A percentile compares a stretch with the other conserved stretches of the same genome.
Evolutionary conservation across 768 basidiomycete genomes (phyloP).

Genomic region (Termitomyces sp.): DNA sequence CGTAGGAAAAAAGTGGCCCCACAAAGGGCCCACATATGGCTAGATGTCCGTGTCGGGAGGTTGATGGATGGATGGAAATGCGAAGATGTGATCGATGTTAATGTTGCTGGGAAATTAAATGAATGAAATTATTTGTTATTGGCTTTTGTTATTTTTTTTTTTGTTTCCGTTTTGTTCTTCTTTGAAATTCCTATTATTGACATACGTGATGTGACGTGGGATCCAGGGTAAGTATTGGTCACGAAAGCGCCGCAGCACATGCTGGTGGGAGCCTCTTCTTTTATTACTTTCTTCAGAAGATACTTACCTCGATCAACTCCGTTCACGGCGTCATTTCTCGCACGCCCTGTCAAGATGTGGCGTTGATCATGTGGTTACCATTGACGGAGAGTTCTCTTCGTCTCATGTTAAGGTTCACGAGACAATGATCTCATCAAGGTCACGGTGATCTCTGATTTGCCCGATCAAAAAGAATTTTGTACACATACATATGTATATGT

Average conservation of each 20-base stretch:
- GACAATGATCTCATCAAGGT: no score
- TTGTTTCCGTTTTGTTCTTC: no score
- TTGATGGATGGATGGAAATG: not conserved
- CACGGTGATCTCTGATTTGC: not conserved
- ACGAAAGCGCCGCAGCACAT: not conserved
- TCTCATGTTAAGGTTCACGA: not conserved
- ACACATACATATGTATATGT: not conserved
- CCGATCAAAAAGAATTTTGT: not conserved
- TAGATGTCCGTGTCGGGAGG: not conserved
- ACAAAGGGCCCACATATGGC: not conserved
- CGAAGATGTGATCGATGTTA: not conserved
- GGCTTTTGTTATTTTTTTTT: not conserved
- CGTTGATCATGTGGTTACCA: constrained; percentile 7
- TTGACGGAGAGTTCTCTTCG: not conserved
- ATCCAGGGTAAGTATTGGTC: not conserved
- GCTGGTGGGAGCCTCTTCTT: not conserved
- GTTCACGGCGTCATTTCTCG: not conserved
- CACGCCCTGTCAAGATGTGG: constrained; percentile 10
- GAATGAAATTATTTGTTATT: not conserved
- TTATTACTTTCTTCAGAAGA: not conserved
- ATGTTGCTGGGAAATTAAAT: not conserved
- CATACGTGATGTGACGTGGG: not conserved
- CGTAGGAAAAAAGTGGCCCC: not conserved
- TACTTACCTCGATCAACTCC: not conserved
- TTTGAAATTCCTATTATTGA: not conserved